These are phyloP conservation scores for Daldinia bambusicola DNA, from an alignment of 495 filamentous ascomycete genomes.

Conservation along the genomic window DNA sequence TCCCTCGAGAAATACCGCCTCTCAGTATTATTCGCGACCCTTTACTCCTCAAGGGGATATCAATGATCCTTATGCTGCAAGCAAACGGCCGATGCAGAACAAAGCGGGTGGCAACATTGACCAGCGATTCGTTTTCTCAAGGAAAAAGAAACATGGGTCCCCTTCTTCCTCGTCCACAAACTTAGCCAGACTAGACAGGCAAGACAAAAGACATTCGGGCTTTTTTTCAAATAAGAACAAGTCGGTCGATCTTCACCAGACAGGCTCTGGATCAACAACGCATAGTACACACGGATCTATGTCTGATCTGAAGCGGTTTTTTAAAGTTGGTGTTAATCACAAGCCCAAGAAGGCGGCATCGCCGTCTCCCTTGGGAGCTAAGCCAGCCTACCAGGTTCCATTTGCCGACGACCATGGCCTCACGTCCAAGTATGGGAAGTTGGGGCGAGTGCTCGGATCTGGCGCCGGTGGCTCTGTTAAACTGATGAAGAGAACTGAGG, in stretches of 20 bases:
- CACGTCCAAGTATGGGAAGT: constrained; percentile 90
- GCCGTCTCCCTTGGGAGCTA: constrained; percentile 66
- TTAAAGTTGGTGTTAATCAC: constrained; percentile 72
- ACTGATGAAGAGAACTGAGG: constrained; percentile 89
- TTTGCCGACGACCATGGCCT: constrained; percentile 96
- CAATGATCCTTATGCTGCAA: constrained; percentile 89
- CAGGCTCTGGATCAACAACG: constrained; percentile 60
- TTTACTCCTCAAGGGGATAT: constrained; percentile 82
- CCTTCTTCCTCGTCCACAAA: constrained; percentile 58
- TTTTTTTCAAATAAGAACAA: constrained; percentile 50
- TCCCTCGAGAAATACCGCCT: constrained; percentile 67
- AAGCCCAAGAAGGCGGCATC: constrained; percentile 73
- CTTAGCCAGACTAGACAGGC: constrained; percentile 48
- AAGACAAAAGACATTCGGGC: constrained; percentile 62
- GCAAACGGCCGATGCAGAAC: constrained; percentile 77
- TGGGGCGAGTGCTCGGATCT: constrained; percentile 91
- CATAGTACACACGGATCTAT: constrained; percentile 82
- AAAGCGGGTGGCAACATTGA: constrained; percentile 77
- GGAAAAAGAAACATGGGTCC: constrained; percentile 60
- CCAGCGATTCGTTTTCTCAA: constrained; percentile 81
- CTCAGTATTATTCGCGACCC: constrained; percentile 70
- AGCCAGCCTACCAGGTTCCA: constrained; percentile 73
- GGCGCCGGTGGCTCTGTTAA: constrained; percentile 96
- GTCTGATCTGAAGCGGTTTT: constrained; percentile 93
- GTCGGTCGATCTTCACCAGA: constrained; percentile 44